These are phyloP conservation scores for Boletellus dicymbophilus DNA, from an alignment of 1,284 basidiomycete species.

Conservation along the genomic window DNA sequence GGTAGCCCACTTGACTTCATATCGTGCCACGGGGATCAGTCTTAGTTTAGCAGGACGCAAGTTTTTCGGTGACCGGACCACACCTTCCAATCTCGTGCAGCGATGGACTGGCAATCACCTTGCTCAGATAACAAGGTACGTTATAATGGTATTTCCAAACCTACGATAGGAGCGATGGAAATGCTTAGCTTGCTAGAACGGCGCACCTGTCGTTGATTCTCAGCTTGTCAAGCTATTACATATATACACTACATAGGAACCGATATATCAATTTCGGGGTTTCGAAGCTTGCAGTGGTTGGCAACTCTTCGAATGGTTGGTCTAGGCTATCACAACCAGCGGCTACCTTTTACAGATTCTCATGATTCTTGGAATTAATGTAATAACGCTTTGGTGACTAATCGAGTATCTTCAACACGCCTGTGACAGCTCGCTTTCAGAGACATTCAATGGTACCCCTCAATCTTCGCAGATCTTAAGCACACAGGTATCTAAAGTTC, in stretches of 20 bases:
- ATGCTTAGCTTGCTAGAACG: constrained; percentile 1
- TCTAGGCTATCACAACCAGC: neutral
- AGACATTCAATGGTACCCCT: neutral
- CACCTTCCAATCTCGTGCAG: constrained; percentile 16
- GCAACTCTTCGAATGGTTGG: constrained; percentile 1
- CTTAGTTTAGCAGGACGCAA: constrained; percentile 6
- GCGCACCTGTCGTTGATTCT: neutral
- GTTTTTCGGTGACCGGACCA: constrained; percentile 1
- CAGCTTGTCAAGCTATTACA: constrained; percentile 5
- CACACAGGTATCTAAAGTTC: constrained; percentile 8
- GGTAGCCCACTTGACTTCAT: constrained; percentile 2
- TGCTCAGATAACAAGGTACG: constrained; percentile 1
- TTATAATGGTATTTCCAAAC: constrained; percentile 15
- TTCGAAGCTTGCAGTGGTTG: no score
- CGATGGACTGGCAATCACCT: constrained; percentile 10
- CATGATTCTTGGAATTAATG: no score
- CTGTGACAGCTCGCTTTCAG: no score
- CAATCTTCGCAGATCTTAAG: constrained; percentile 10
- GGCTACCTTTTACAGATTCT: no score
- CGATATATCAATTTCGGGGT: no score
- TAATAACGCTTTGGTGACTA: no score
- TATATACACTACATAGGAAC: neutral
- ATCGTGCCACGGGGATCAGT: constrained; percentile 10
- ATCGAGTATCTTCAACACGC: no score
- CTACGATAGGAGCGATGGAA: constrained; percentile 3